These are phyloP conservation scores for Croton laevigatus DNA, from an alignment of 441 rosid species.

Conservation along the genomic window DNA sequence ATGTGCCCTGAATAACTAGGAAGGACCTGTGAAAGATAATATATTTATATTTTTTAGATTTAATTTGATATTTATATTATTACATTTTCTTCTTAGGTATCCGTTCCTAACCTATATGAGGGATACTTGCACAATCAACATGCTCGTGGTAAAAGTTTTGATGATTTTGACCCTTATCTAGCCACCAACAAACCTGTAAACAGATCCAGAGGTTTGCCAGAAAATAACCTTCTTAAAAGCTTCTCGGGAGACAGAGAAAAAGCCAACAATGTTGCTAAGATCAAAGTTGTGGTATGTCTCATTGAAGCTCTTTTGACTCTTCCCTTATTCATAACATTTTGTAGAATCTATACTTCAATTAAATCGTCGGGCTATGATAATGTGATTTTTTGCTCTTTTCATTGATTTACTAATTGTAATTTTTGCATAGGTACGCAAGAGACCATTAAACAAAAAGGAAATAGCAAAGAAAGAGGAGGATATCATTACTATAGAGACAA, in stretches of 20 bases:
- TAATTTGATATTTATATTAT: neutral
- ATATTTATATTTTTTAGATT: neutral
- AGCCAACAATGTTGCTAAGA: conserved; percentile 79
- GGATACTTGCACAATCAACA: conserved; percentile 17
- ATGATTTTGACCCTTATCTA: conserved; percentile 44
- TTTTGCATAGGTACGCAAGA: conserved; percentile 64
- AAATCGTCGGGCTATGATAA: neutral
- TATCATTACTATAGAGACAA: conserved; percentile 55
- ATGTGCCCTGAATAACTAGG: neutral
- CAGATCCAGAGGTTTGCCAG: conserved; percentile 36
- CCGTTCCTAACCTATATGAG: conserved; percentile 32
- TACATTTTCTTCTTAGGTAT: conserved; percentile 24
- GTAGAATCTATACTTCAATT: neutral
- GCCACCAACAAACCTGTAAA: conserved; percentile 30
- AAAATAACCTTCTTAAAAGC: conserved; percentile 45
- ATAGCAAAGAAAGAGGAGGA: conserved; percentile 76
- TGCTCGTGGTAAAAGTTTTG: conserved; percentile 40
- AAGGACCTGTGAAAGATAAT: neutral
- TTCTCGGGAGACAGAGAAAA: conserved; percentile 53
- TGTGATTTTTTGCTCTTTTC: neutral
- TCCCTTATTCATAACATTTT: neutral
- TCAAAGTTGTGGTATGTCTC: conserved; percentile 80
- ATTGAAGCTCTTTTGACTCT: conserved; percentile 5
- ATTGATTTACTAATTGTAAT: neutral
- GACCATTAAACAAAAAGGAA: conserved; percentile 83